Evolutionary conservation across 2,329 filamentous ascomycete species (phyloP), one percentile per base, ranked within the genome.

Genomic region (Zopfia rhizophila): DNA sequence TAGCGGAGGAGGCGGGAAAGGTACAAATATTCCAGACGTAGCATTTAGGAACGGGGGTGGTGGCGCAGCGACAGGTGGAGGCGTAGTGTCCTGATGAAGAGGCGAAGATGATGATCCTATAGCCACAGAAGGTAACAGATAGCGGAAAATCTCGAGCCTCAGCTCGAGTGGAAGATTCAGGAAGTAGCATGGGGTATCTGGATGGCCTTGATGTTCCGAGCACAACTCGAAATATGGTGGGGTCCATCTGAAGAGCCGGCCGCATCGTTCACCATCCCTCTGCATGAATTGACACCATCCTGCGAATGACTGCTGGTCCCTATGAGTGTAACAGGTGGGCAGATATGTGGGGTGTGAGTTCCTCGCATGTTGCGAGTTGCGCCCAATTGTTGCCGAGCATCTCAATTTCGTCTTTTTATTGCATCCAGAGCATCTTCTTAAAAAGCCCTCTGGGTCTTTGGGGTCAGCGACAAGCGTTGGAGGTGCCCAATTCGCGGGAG

Each of bases 131-230:
- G 66, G 66, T 7, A 71, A 38, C 7, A 70, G 43, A 37, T 71
- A 68, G 12, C 55, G 52, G 41, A 61, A 69, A 13, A 71, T 56
- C 22, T 68, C 58, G 6, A 60, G 52, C 4, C 67, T 56, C 0
- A 71, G 48, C 39, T 70, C 66, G 5, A 67, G 52, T 2, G 68
- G 68, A 12, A 71, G 53, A 19, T 55, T 58, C 38, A 68, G 39
- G 28, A 70, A 56, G 35, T 68, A 61, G 45, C 65, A 70, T 13
- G 66, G 66, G 3, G 48, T 60, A 22, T 64, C 53, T 8, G 61
- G 58, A 28, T 64, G 53, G 5, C 57, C 51, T 40, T 55, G 44
- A 24, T 70, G 65, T 6, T 66, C 48, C 4, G 38, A 19, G 28
- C 66, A 69, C 16, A 68, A 58, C 38, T 68, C 58, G 31, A 67